Base-by-base conservation (phyloP, 2,329 filamentous ascomycete genomes). In the Incumbomyces delicatus region DNA sequence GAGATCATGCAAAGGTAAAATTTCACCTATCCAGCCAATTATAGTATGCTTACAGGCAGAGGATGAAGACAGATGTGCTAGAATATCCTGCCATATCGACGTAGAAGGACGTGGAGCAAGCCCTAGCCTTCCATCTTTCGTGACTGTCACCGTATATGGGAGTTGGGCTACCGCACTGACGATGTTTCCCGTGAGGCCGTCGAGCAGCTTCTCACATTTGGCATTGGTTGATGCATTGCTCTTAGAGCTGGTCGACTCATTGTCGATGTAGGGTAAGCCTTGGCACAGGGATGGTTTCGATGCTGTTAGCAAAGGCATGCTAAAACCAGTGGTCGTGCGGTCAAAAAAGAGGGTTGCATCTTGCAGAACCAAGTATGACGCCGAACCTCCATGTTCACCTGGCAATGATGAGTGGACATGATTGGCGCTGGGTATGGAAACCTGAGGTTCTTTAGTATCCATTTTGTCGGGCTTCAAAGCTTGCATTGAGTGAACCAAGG, bases 11-110 rank as follows among this genome's bases (percentile, higher is more conserved):
- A 61, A 54, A n/a, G 64, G 68, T 48, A 81, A 77, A 49, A 90
- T 83, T 64, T 96, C 90, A 49, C 90, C 90, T 2, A 90, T 95
- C 90, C 90, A 96, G 38, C 87, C 89, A 44, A 96, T 85, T 5
- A 95, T 77, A 1, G 83, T 92, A 68, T 95, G 90, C 58, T 88
- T 87, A 89, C 89, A 96, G 2, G 83, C 82, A 36, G 84, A 76
- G 47, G 83, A 74, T n/a, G 88, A 94, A 2, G 88, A 86, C 37
- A 96, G 79, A 66, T 94, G 83, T 47, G 83, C 78, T 60, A 96
- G 88, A 8, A 88, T 89, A 64, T 95, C 88, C 66, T 94, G 94
- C 30, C 96, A 76, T 13, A 90, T 88, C 11, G 90, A 95, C 49
- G 89, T 90, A 46, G 90, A 90, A 50, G 84, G 83, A 20, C 89